Conservation (phyloP, 1,139 yeast species). For the Suhomyces chickasaworum region DNA sequence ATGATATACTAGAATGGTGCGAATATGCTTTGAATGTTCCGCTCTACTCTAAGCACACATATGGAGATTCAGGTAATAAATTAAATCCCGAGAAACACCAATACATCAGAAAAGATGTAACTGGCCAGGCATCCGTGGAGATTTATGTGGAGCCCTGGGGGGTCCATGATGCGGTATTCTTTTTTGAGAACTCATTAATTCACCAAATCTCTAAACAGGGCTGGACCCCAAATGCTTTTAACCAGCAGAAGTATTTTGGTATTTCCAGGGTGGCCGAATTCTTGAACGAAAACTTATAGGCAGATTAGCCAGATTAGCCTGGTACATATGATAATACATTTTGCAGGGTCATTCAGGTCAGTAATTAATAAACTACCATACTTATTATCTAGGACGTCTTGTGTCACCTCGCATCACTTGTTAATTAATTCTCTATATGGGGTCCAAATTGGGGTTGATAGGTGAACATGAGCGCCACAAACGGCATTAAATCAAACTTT, state of each 20-base stretch:
- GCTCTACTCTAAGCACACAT: constrained; percentile 21
- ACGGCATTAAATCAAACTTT: background rate
- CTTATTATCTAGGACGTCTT: background rate
- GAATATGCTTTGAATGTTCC: constrained; percentile 36
- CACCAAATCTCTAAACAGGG: constrained; percentile 8
- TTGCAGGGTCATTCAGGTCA: too few species aligned
- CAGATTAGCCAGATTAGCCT: too few species aligned
- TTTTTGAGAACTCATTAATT: constrained; percentile 31
- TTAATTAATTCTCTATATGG: background rate
- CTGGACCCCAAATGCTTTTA: constrained; percentile 11
- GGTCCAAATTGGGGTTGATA: background rate
- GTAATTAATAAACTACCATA: too few species aligned
- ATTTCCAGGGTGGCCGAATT: constrained; percentile 29
- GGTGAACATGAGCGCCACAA: background rate
- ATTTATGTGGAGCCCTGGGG: constrained; percentile 48
- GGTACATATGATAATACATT: background rate
- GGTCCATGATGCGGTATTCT: constrained; percentile 41
- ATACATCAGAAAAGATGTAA: constrained; percentile 18
- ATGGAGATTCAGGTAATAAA: constrained; percentile 30
- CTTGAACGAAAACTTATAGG: constrained; percentile 25
- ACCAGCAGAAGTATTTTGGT: constrained; percentile 29
- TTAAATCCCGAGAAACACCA: constrained; percentile 23
- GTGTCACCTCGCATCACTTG: background rate
- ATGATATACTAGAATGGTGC: constrained; percentile 42
- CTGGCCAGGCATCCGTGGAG: constrained; percentile 21